A percentile compares a stretch with the other conserved stretches of the same genome.
Evolutionary conservation across 192 early-diverging fungal genomes (phyloP).

Genomic region (Cetraspora pellucida): DNA sequence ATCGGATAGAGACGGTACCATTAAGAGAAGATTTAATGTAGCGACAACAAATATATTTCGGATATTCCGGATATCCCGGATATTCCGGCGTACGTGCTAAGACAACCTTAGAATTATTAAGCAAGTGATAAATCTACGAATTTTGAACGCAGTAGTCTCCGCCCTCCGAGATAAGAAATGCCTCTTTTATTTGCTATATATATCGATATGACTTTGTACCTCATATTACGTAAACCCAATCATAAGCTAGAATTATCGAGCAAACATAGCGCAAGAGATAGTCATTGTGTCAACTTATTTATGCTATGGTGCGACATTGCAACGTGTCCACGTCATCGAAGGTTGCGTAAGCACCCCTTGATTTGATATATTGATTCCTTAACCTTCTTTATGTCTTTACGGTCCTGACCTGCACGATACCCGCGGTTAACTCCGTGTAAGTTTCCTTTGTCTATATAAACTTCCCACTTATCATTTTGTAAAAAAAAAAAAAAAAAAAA

Average conservation of each 20-base stretch:
- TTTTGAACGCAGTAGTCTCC: no score
- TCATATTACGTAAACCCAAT: no score
- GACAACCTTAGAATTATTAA: no score
- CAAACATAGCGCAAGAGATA: background rate
- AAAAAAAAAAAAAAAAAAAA: background rate
- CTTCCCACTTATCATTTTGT: background rate
- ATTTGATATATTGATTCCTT: constrained; percentile 5
- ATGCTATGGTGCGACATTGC: constrained; percentile 2
- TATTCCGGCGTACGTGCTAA: no score
- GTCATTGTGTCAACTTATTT: background rate
- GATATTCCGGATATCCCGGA: no score
- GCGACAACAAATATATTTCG: no score
- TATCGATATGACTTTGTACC: no score
- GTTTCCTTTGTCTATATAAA: constrained; percentile 3
- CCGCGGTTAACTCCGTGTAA: constrained; percentile 16
- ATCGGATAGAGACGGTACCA: no score
- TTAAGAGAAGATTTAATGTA: no score
- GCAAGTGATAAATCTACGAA: no score
- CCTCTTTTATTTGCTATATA: no score
- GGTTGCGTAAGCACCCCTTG: constrained; percentile 12
- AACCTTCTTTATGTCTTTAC: constrained; percentile 8
- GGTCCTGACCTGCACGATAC: background rate
- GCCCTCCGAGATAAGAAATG: no score
- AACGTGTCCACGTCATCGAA: constrained; percentile 18
- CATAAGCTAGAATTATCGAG: background rate